phyloP scores from a whole-genome alignment of 148 eudicot species.

The Chenopodium suecicum region DNA sequence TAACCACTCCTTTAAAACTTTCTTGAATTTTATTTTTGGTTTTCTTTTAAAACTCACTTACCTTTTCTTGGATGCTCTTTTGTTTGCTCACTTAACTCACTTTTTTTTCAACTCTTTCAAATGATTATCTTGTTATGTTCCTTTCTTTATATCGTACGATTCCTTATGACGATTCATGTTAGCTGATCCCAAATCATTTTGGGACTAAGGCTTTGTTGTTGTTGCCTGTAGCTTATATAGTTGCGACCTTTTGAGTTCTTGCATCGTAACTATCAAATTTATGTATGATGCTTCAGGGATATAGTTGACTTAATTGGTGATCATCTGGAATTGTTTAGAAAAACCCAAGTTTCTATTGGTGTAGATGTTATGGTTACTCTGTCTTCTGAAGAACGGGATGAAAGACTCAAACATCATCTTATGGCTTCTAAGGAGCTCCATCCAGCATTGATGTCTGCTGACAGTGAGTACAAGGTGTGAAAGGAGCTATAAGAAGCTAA shows the following conservation, averaged over 20 bases:
- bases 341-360: slow-evolving; percentile 87
- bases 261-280: slow-evolving; percentile 14
- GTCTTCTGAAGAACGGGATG: slow-evolving; percentile 98
- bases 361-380: slow-evolving; percentile 91
- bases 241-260: slow-evolving; percentile 2
- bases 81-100: too few species aligned
- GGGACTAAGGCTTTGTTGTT: too few species aligned
- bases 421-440: slow-evolving; percentile 85
- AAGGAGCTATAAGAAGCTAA: slow-evolving; percentile 34
- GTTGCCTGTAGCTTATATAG: neutral
- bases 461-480: slow-evolving; percentile 98
- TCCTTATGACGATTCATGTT: too few species aligned
- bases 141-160: too few species aligned
- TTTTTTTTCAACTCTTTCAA: too few species aligned
- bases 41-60: too few species aligned
- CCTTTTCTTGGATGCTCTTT: too few species aligned
- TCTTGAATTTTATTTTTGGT: too few species aligned
- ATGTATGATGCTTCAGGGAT: slow-evolving; percentile 60
- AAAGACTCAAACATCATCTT: slow-evolving; percentile 88
- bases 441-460: slow-evolving; percentile 87
- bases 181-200: too few species aligned
- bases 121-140: too few species aligned
- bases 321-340: slow-evolving; percentile 85
- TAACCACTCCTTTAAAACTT: too few species aligned
- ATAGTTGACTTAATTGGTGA: slow-evolving; percentile 79